Evolutionary conservation across 495 filamentous ascomycete species (phyloP), one percentile per base, ranked within the genome.

Genomic region (Daldinia decipiens): DNA sequence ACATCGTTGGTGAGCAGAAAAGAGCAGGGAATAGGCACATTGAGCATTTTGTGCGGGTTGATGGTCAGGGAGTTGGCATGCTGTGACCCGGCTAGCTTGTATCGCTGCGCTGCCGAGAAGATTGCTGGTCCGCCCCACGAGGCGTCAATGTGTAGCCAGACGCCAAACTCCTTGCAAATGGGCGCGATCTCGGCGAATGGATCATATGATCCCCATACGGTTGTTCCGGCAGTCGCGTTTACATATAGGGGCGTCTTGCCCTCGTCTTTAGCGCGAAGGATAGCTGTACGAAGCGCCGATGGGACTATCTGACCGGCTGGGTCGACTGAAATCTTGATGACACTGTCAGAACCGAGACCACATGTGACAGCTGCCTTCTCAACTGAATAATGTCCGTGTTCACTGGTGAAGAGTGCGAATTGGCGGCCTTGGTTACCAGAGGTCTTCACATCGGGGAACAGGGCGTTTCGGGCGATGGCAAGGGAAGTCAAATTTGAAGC

Each of bases 41-140:
- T 92, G 71, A 99, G 85, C 95, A 98, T 99, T 80, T 98, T 98
- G 79, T 99, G 95, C 66, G 95, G 94, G 78, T 96, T 97, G 43
- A 97, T 86, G 8, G 92, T 90, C 31, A 98, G 83, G 38, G 88
- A 92, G 80, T 97, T 84, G 8, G 93, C 95, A 15, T 87, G 83
- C 51, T 94, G 84, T 13, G 86, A 81, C 26, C 95, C 95, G 15
- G 82, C 75, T 39, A 96, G 79, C 78, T 92, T 90, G 72, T 82
- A 77, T 29, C 83, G 83, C 58, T 92, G 90, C 45, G 78, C 77
- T 31, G 82, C 62, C 29, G 90, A 93, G 85, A 98, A 97, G 62
- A 91, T 82, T 47, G 92, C 93, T 0, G 90, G 87, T 1, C 93
- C 95, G 70, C 95, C 95, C 94, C 94, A 98, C 32, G 88, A 91